Base-by-base conservation (phyloP, 1,284 basidiomycete genomes). In the Ceratobasidium sp. region DNA sequence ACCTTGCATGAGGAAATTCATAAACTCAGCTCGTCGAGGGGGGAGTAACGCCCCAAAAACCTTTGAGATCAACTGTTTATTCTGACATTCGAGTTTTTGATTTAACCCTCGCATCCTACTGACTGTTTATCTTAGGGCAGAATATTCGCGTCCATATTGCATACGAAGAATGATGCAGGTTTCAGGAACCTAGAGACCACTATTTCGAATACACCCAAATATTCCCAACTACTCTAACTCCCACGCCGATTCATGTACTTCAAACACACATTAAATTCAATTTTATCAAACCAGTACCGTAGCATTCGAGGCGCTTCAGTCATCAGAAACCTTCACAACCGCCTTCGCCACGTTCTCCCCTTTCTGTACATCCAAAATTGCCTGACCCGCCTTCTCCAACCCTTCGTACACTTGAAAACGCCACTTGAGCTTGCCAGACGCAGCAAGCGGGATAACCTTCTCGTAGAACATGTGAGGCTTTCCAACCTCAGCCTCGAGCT, bases 341-440 rank as follows among this genome's bases (percentile, higher is more conserved):
- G 85, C 86, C 83, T 92, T 92, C 0, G 87, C 91, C 28, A 83
- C 85, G 81, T 91, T 92, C 75, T 82, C 83, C 0, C 91, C 91
- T 56, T 84, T 85, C 80, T 88, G 88, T 10, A 91, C 86, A 54
- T 86, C 88, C 35, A 87, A 78, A 45, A 92, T 81, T 0, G 84
- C 89, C 17, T 89, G 84, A 0, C 88, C 88, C n/a, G 86, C 87
- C 35, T 84, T 84, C 15, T 89, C 87, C 75, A 92, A 80, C 0
- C 89, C 88, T 0, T 86, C 82, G 28, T 82, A 85, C 0, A 89
- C 78, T 49, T 90, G 86, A 80, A 92, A 91, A 13, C 84, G 84
- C 80, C 89, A 88, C 82, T 90, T 89, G 78, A 93, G 81, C 82
- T 90, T 86, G 13, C 91, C 91, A 39, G 86, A 84, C 3, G 86